Percentiles rank a stretch among this genome's conserved stretches.
Conservation (phyloP, 192 early-diverging fungal species). For the Rhizophagus clarus region DNA sequence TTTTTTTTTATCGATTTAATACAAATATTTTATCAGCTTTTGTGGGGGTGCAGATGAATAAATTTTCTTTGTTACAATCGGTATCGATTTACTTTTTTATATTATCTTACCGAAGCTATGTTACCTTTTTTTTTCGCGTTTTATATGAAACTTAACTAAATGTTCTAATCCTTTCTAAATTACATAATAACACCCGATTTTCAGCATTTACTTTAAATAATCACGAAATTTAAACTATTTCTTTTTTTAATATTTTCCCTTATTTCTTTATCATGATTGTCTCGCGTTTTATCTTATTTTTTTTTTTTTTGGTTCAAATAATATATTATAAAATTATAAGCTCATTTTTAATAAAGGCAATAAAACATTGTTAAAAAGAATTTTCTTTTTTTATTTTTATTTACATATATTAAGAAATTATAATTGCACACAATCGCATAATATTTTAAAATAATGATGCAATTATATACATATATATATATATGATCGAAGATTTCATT, state of each 20-base stretch:
- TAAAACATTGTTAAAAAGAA: too few species aligned
- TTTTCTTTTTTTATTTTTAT: too few species aligned
- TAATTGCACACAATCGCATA: too few species aligned
- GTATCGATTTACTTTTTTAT: not conserved
- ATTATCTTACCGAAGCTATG: not conserved
- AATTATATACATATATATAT: too few species aligned
- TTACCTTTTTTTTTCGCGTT: not conserved
- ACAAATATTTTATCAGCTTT: not conserved
- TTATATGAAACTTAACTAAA: not conserved
- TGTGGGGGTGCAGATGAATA: not conserved
- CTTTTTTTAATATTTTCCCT: not conserved
- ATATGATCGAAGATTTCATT: too few species aligned
- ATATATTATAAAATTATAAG: not conserved
- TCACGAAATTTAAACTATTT: not conserved
- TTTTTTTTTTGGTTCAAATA: not conserved
- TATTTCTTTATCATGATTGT: not conserved
- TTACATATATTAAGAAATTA: too few species aligned
- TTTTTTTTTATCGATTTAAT: not conserved
- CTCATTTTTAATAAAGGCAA: too few species aligned
- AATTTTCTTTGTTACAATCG: not conserved
- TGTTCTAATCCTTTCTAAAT: not conserved
- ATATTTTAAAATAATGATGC: too few species aligned
- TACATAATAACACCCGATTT: not conserved
- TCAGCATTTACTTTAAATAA: not conserved
- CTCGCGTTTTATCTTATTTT: not conserved